Evolutionary conservation across 331 rosid genomes (phyloP).

Genomic region (Saraca asoca): DNA sequence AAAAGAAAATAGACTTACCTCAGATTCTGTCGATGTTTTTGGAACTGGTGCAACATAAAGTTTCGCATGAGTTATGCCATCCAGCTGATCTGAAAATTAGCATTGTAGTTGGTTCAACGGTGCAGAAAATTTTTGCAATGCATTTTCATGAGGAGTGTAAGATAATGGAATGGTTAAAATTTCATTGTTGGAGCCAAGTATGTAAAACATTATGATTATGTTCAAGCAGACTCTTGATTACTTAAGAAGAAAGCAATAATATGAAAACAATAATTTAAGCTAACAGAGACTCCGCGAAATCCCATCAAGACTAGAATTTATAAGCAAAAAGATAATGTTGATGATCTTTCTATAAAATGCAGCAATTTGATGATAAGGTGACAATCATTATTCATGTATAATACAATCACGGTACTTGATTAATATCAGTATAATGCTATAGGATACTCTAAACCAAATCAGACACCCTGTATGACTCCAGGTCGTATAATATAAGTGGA

Average conservation of each 20-base stretch:
- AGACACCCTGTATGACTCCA: neutral
- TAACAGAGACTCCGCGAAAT: neutral
- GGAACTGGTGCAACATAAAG: slow-evolving; percentile 85
- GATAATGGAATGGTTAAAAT: no score
- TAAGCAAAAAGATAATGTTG: neutral
- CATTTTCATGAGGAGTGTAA: no score
- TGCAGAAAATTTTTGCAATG: neutral
- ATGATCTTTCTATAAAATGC: neutral
- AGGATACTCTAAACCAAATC: neutral
- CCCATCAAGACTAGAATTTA: neutral
- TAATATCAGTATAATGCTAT: neutral
- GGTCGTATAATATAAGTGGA: neutral
- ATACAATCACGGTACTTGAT: no score
- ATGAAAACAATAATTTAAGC: neutral
- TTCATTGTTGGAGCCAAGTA: neutral
- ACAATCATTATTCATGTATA: no score
- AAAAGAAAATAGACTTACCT: slow-evolving; percentile 49
- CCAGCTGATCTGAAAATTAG: slow-evolving; percentile 51
- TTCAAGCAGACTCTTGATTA: no score
- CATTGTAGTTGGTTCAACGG: neutral
- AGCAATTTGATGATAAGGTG: no score
- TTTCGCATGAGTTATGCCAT: slow-evolving; percentile 46
- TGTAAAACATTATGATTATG: no score
- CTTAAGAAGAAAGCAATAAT: neutral
- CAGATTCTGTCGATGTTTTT: slow-evolving; percentile 60